Percentiles rank a stretch among this genome's conserved stretches.
phyloP scores from a whole-genome alignment of 1,284 basidiomycete species.

The Sparassis latifolia region DNA sequence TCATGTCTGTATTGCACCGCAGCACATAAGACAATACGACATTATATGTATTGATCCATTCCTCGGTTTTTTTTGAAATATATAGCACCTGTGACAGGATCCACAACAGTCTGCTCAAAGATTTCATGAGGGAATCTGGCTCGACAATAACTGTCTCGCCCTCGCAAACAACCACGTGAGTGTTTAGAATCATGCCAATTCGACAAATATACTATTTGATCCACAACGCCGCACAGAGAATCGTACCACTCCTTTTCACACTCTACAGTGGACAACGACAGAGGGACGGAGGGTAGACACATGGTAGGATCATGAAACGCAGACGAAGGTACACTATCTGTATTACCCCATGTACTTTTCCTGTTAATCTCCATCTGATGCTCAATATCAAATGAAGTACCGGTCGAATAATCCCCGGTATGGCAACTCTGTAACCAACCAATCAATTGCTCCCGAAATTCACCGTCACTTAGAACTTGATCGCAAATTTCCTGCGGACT shows the following conservation, averaged over 20 bases:
- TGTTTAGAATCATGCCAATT: not conserved
- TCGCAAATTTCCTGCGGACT: not conserved
- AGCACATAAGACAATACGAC: not conserved
- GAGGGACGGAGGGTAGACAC: not conserved
- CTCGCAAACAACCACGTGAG: not conserved
- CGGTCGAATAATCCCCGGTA: constrained; percentile 7
- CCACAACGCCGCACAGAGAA: not conserved
- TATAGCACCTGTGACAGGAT: constrained; percentile 2
- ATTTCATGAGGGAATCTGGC: not conserved
- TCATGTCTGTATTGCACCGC: constrained; percentile 9
- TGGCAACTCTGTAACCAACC: constrained; percentile 12
- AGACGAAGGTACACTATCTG: not conserved
- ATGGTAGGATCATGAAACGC: not conserved
- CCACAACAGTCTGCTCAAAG: not conserved
- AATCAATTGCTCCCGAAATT: constrained; percentile 13
- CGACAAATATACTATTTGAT: not conserved
- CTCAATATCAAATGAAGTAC: not conserved
- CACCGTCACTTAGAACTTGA: constrained; percentile 1
- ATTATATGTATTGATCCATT: constrained; percentile 9
- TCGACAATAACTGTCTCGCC: not conserved
- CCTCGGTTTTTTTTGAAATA: constrained; percentile 3
- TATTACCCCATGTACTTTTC: too few species aligned
- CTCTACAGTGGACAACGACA: not conserved
- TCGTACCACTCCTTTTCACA: not conserved
- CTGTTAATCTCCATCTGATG: not conserved